Evolutionary conservation across 176 grass and related monocot genomes (phyloP), one percentile per base, ranked within the genome.

Genomic region (Panicum miliaceum): DNA sequence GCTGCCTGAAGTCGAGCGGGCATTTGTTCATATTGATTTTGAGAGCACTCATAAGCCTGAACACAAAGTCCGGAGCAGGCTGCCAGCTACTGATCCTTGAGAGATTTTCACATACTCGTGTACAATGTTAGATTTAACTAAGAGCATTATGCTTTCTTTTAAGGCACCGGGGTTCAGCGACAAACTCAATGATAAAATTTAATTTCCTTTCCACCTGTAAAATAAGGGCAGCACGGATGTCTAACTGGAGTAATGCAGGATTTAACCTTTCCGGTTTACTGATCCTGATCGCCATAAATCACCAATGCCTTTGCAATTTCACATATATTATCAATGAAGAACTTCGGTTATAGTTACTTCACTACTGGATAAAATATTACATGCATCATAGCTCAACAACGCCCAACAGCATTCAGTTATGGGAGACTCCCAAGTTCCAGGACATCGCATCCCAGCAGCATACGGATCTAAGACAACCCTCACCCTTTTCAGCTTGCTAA

Each of bases 1-100:
- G 74, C 90, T 97, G 61, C 90, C 92, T 0, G 88, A 91, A 62
- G 88, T 94, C 0, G 95, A 97, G 75, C 82, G 95, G 47, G 92
- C 95, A 2, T 97, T 94, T 57, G 95, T 97, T n/a, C 95, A 97
- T 76, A 84, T 94, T n/a, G 95, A 97, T 89, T 89, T 87, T 32
- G 95, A 97, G 60, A 93, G 60, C 80, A 89, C 73, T 7, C 95
- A 97, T 35, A 92, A 92, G 76, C 94, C 94, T 8, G 94, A 97
- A 71, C 94, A 97, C 61, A 84, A 43, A 11, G 68, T 97, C 65
- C 87, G 73, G 52, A 91, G 74, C 84, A 90, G 81, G 43, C 46
- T 97, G 70, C 94, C 89, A 0, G 1, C 80, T 26, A 88, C 67
- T 3, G 78, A 91, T 7, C 40, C 88, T 45, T 86, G 71, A 71